phyloP scores from a whole-genome alignment of 1,284 basidiomycete genomes.

The Leccinum fuscescens region DNA sequence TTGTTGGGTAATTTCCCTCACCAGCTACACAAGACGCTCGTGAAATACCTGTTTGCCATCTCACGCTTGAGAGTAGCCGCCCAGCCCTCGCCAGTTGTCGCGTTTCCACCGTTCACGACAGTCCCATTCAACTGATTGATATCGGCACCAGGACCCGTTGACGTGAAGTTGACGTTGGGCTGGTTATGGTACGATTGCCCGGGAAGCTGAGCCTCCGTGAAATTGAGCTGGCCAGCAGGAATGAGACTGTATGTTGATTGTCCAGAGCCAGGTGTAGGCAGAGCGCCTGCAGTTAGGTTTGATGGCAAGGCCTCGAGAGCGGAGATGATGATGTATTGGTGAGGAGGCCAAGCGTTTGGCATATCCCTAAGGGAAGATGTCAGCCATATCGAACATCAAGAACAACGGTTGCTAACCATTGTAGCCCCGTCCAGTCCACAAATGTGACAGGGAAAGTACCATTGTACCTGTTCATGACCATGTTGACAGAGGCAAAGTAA shows the following conservation, averaged over 20 bases:
- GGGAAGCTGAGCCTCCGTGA: slow-evolving; percentile 66
- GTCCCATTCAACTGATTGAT: slow-evolving; percentile 59
- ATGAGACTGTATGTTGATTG: slow-evolving; percentile 67
- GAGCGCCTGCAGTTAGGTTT: slow-evolving; percentile 55
- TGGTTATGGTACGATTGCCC: slow-evolving; percentile 53
- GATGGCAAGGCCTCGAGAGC: slow-evolving; percentile 73
- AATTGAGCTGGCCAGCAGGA: slow-evolving; percentile 71
- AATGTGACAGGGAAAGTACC: slow-evolving; percentile 41
- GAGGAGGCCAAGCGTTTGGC: slow-evolving; percentile 83
- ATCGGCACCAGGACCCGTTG: slow-evolving; percentile 54
- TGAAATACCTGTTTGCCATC: slow-evolving; percentile 79
- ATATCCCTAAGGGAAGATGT: slow-evolving; percentile 52
- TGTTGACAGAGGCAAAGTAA: slow-evolving; percentile 71
- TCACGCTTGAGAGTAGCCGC: slow-evolving; percentile 61
- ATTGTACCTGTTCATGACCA: slow-evolving; percentile 81
- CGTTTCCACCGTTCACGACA: slow-evolving; percentile 73
- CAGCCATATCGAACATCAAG: not conserved
- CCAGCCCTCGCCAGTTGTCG: slow-evolving; percentile 67
- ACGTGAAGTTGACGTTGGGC: slow-evolving; percentile 51
- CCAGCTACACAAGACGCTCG: slow-evolving; percentile 88
- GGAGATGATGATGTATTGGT: slow-evolving; percentile 78
- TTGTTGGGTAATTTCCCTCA: slow-evolving; percentile 34
- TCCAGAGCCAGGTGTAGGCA: slow-evolving; percentile 48
- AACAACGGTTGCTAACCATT: slow-evolving; percentile 57
- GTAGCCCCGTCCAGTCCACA: slow-evolving; percentile 66